Base-by-base conservation (phyloP, 108 stramenopile species). In the Cyclotella cryptica region DNA sequence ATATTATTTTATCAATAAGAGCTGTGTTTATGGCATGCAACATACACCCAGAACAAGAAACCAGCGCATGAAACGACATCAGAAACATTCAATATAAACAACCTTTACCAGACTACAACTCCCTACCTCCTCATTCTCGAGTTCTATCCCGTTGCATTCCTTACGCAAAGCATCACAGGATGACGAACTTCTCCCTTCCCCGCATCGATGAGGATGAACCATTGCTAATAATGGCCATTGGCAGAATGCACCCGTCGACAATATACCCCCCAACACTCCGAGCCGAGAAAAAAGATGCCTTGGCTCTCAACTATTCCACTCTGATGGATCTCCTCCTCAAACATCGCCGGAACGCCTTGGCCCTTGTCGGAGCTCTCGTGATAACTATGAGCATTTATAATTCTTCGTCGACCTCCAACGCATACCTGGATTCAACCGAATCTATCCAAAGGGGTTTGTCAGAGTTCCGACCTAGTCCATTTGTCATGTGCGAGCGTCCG, bases 341-440 rank as follows among this genome's bases (percentile, higher is more conserved):
- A 49, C 47, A 49, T 9, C 47, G 47, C 47, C 47, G 47, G 3
- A 49, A 49, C 42, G 18, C 43, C 41, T 26, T 66, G n/a, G 21
- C 64, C 0, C 41, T 66, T 26, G 13, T 66, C 41, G 64, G 22
- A 39, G 64, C 64, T 24, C 64, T 66, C 64, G 18, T 66, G 2
- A 26, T 44, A 22, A 27, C 43, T 15, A 45, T 42, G 44, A 27
- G 44, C 14, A 66, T 66, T 24, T 42, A 39, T 14, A 45, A 45
- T 45, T 14, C 64, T 39, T 14, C 64, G 41, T 45, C 64, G 63
- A 18, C n/a, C 35, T 10, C 40, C 26, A 8, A 40, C 29, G 39
- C 35, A 40, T 40, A 35, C 60, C 26, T n/a, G 28, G 60, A 61
- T n/a, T 21, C 14, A 12, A 27, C 13, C 17, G 19, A 17, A 0